A percentile compares a stretch with the other conserved stretches of the same genome.
phyloP scores from a whole-genome alignment of 345 rosid genomes.

The Eutrema japonicum region DNA sequence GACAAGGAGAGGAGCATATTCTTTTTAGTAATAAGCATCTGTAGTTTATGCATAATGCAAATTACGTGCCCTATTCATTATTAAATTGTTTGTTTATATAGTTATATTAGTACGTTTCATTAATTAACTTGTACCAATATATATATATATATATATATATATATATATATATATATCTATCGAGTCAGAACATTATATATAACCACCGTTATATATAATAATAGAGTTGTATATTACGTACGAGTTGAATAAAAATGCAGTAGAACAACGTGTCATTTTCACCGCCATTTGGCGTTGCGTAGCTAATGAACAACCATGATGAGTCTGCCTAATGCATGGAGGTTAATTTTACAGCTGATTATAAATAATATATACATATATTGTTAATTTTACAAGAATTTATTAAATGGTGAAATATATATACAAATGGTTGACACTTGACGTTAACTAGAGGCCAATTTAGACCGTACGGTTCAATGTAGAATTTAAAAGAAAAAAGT shows the following conservation, averaged over 20 bases:
- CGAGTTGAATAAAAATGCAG: slow-evolving; percentile 4
- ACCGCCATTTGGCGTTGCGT: neutral
- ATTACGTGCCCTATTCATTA: slow-evolving; percentile 18
- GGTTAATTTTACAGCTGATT: slow-evolving; percentile 8
- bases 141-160: too few relatives aligned
- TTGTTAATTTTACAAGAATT: neutral
- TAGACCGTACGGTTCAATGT: slow-evolving; percentile 25
- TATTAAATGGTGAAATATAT: neutral
- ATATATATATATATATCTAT: neutral
- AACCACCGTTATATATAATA: neutral
- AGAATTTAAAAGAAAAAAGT: neutral
- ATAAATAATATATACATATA: slow-evolving; percentile 1
- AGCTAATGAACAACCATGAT: slow-evolving; percentile 22
- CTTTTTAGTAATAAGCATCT: slow-evolving; percentile 1
- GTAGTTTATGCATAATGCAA: slow-evolving; percentile 26
- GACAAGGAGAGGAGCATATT: slow-evolving; percentile 30
- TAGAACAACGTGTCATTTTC: slow-evolving; percentile 31
- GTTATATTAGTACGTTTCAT: slow-evolving; percentile 19
- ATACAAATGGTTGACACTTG: slow-evolving; percentile 17
- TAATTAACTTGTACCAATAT: slow-evolving; percentile 12
- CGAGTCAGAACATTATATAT: slow-evolving; percentile 17
- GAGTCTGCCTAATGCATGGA: slow-evolving; percentile 21
- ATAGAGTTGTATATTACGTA: neutral
- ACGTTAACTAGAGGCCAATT: slow-evolving; percentile 19
- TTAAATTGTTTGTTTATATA: neutral